Base-by-base conservation (phyloP, 129 eudicot genomes). In the Helichrysum umbraculigerum region DNA sequence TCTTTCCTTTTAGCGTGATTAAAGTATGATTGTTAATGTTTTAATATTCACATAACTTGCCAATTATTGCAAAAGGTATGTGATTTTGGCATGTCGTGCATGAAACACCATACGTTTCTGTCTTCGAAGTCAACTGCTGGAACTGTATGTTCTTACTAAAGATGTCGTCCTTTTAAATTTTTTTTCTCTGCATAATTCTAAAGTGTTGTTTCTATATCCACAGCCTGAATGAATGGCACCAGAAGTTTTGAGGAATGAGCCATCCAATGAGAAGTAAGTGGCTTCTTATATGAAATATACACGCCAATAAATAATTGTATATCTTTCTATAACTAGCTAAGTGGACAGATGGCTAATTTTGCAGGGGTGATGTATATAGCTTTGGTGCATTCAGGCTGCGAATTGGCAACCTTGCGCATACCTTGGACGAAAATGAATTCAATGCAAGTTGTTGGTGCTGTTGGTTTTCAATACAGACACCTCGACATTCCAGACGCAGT, bases 401-500 rank as follows among this genome's bases (percentile, higher is more conserved):
- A 93, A 79, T 69, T 93, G 76, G 91, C 93, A 63, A 93, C 98
- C 65, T 32, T 93, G 73, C 87, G 90, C 25, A 84, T 91, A 22
- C 98, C 98, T 59, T 93, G 98, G 98, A 87, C 83, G 5, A 96
- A 85, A 70, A 83, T 88, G 90, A 91, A 91, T 83, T 87, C 98
- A 25, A 93, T 93, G 98, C 98, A 93, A 83, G 98, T 93, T 14
- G 95, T 93, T 51, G 98, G 97, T 72, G 98, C 97, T 61, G 98
- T 93, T 60, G 98, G 98, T 28, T 93, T 88, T 80, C 95, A 90
- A 54, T 84, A 76, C 78, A 80, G 91, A 74, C 95, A 87, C 72
- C 97, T 90, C 3, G 91, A 86, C 50, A 87, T 93, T 35, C 71
- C 71, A 34, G 51, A 66, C 35, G 19, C 22, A 34, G 25, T 66